A percentile compares a stretch with the other conserved stretches of the same genome.
These are phyloP conservation scores for Zarea fungicola DNA, from an alignment of 2,329 filamentous ascomycete species.

Conservation along the genomic window DNA sequence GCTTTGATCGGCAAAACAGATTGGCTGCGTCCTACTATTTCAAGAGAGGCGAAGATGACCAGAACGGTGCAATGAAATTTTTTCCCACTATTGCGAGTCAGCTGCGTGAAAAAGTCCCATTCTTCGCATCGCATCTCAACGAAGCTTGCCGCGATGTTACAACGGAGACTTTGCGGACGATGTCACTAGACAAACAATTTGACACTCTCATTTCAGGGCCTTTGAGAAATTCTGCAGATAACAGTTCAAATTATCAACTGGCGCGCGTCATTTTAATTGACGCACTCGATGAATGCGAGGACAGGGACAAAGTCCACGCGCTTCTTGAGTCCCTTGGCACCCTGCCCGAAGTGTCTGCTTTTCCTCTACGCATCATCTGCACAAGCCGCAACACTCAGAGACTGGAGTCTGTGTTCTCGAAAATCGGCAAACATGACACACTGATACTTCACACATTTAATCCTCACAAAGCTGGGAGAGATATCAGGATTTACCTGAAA, in stretches of 20 bases:
- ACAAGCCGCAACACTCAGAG: neutral
- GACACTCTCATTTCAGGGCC: neutral
- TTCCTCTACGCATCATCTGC: neutral
- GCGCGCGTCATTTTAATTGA: constrained; percentile 2
- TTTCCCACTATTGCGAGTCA: neutral
- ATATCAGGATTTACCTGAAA: neutral
- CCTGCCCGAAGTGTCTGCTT: neutral
- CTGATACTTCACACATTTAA: neutral
- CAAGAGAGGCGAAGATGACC: neutral
- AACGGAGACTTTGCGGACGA: neutral
- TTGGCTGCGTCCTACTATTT: constrained; percentile 2
- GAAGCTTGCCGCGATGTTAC: neutral
- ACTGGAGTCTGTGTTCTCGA: neutral
- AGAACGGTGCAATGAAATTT: neutral
- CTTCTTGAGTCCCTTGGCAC: neutral
- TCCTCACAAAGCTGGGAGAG: neutral
- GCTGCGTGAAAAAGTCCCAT: neutral
- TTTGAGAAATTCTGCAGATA: neutral
- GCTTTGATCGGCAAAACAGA: neutral
- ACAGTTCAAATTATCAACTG: neutral
- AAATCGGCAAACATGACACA: neutral
- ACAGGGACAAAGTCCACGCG: neutral
- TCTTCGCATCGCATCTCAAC: neutral
- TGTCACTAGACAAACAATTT: neutral
- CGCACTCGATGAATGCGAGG: constrained; percentile 1